Base-by-base conservation (phyloP, 129 eudicot species). In the Rutidosis leptorrhynchoides region DNA sequence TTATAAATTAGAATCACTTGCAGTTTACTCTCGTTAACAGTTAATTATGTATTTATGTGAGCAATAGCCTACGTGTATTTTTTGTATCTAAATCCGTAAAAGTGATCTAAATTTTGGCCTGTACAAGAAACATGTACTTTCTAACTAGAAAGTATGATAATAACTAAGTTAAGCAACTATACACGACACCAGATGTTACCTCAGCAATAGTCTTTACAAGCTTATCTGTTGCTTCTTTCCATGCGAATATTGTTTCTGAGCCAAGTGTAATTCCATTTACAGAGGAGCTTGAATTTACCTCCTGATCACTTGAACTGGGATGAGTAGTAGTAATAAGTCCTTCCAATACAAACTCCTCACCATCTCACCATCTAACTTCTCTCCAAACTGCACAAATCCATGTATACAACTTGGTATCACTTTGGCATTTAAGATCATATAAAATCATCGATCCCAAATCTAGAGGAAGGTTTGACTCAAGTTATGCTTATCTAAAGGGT, bases 241-340 rank as follows among this genome's bases (percentile, higher is more conserved):
- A 68, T 26, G 86, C 78, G 70, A 83, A 69, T 63, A 91, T 79
- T 45, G 86, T 77, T 61, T 74, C 62, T n/a, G 79, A 75, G 32
- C n/a, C n/a, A n/a, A n/a, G n/a, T n/a, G 77, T 65, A 62, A 35
- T 19, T 60, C 29, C 46, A 43, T 83, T 45, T 75, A 84, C 87
- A 56, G 73, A n/a, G n/a, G 73, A 77, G 56, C 75, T 85, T 62
- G 81, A 80, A 46, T 82, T 79, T 69, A 82, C 69, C 19, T 84
- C 88, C 77, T 83, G n/a, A n/a, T n/a, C 89, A 22, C 63, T 77
- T 23, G 83, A 78, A 61, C 54, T 69, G 30, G 81, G 77, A 45
- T 83, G 74, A 28, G 79, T n/a, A 28, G n/a, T n/a, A n/a, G 79
- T 76, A 49, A 85, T 62, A 78, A 85, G 67, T 26, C 94, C 96